Conservation (phyloP, 306 rosid species). For the Biancaea sappan region DNA sequence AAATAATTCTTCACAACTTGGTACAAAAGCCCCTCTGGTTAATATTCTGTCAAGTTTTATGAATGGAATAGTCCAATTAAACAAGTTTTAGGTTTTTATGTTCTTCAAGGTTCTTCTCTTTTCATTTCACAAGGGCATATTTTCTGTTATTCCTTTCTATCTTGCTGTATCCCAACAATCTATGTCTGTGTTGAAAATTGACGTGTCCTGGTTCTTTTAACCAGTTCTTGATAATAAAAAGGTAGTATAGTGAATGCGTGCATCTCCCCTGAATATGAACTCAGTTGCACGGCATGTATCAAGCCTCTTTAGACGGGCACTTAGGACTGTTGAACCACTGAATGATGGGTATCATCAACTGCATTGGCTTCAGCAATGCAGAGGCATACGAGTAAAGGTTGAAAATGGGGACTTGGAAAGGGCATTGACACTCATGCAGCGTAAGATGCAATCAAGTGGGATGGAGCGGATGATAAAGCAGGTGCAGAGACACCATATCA, state of each 20-base stretch:
- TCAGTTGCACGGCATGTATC: conserved; percentile 45
- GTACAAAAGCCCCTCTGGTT: too few species aligned
- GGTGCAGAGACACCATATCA: conserved; percentile 69
- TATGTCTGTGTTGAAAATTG: neutral
- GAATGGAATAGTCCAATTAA: too few species aligned
- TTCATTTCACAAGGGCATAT: neutral
- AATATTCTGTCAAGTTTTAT: too few species aligned
- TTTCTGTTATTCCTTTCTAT: neutral
- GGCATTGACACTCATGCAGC: conserved; percentile 68
- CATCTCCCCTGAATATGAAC: conserved; percentile 54
- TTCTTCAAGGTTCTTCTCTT: neutral
- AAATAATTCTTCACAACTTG: too few species aligned
- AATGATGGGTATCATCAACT: conserved; percentile 33
- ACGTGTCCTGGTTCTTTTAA: neutral
- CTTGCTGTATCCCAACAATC: neutral
- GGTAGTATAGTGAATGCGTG: neutral
- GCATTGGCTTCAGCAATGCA: conserved; percentile 62
- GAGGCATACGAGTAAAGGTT: conserved; percentile 83
- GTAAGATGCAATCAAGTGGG: conserved; percentile 82
- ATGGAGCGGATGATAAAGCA: conserved; percentile 79
- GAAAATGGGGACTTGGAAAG: conserved; percentile 62
- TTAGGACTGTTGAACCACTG: conserved; percentile 29
- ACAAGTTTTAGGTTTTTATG: neutral
- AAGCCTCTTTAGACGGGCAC: conserved; percentile 44
- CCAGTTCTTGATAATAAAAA: neutral